These are phyloP conservation scores for Paramecium tetraurelia DNA, from an alignment of 73 alveolate genomes.

Conservation along the genomic window DNA sequence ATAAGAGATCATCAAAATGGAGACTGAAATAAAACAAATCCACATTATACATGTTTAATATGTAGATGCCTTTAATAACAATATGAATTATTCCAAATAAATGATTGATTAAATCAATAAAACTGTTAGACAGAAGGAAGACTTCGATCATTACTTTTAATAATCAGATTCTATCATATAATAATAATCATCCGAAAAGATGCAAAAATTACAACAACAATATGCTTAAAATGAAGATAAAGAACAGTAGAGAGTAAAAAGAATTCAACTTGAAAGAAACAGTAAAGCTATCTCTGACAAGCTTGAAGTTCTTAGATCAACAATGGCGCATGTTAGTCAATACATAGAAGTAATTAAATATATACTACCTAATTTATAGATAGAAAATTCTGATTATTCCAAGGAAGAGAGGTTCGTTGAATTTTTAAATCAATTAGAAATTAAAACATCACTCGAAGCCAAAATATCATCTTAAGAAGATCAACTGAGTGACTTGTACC, in stretches of 20 bases:
- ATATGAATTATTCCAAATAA: slow-evolving; percentile 60
- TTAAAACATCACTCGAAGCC: neutral
- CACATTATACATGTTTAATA: slow-evolving; percentile 35
- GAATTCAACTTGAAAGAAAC: slow-evolving; percentile 19
- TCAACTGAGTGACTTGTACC: neutral
- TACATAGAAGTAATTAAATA: neutral
- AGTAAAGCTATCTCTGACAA: slow-evolving; percentile 7
- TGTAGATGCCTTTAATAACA: slow-evolving; percentile 61
- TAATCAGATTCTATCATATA: neutral
- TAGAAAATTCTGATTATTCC: neutral
- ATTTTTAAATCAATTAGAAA: neutral
- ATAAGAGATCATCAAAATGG: slow-evolving; percentile 42
- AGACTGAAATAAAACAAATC: slow-evolving; percentile 46
- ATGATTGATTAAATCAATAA: slow-evolving; percentile 62
- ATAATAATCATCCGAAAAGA: neutral
- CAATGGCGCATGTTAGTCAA: neutral
- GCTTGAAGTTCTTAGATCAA: neutral
- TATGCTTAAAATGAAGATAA: neutral
- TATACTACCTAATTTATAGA: neutral
- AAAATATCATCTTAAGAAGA: neutral
- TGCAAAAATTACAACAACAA: neutral
- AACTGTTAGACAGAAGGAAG: slow-evolving; percentile 57
- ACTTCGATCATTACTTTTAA: slow-evolving; percentile 41
- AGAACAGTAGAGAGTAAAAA: neutral
- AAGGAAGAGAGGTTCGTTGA: neutral